Evolutionary conservation across 2,329 filamentous ascomycete species (phyloP).

Genomic region (Aspergillus hiratsukae): DNA sequence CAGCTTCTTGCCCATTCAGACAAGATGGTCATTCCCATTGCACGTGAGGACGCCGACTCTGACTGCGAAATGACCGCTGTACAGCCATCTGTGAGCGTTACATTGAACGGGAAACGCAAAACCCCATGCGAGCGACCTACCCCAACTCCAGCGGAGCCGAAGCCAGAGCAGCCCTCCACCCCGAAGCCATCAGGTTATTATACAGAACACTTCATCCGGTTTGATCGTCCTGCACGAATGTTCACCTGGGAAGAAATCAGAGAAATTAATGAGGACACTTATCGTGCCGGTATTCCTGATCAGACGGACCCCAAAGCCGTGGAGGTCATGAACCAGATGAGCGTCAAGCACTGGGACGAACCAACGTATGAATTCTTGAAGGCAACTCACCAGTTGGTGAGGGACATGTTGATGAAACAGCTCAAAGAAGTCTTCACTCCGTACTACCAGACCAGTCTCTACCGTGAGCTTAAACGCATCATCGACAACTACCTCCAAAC

Average conservation of each 20-base stretch:
- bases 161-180: background rate
- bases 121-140: background rate
- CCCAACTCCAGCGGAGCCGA: background rate
- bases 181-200: conserved; percentile 7
- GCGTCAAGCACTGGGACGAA: conserved; percentile 54
- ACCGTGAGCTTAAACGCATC: conserved; percentile 31
- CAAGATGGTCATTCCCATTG: conserved; percentile 35
- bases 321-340: conserved; percentile 53
- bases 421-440: conserved; percentile 38
- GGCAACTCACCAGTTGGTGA: conserved; percentile 26
- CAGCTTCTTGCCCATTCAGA: conserved; percentile 23
- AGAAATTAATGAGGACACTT: conserved; percentile 51
- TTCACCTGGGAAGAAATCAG: conserved; percentile 44
- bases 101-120: conserved; percentile 18
- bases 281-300: conserved; percentile 55
- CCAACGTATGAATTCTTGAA: conserved; percentile 46
- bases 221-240: conserved; percentile 12
- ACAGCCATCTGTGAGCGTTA: background rate
- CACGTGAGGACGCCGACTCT: conserved; percentile 16
- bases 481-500: conserved; percentile 46
- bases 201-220: conserved; percentile 20
- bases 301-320: conserved; percentile 59
- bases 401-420: conserved; percentile 39
- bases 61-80: conserved; percentile 24
- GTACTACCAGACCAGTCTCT: conserved; percentile 34